These are phyloP conservation scores for Trichoderma sp. DNA, from an alignment of 2,329 filamentous ascomycete species.

Conservation along the genomic window DNA sequence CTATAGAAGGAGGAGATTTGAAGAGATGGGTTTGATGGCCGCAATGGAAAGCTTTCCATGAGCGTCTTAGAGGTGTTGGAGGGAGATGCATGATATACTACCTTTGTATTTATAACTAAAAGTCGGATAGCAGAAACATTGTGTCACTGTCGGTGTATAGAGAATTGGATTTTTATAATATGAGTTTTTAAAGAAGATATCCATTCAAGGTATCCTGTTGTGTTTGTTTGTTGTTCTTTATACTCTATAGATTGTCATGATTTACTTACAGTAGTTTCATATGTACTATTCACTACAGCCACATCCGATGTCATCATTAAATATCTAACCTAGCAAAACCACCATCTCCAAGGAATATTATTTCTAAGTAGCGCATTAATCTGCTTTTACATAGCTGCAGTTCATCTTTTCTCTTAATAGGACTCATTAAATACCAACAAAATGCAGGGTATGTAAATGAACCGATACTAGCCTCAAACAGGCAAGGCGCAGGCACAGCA, in stretches of 20 bases:
- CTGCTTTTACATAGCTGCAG: background rate
- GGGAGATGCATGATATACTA: background rate
- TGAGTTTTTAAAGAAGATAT: background rate
- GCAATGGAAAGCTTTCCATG: background rate
- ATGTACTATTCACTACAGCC: too few species aligned
- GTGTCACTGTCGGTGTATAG: background rate
- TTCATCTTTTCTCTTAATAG: background rate
- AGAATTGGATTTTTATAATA: background rate
- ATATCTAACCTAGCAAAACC: too few species aligned
- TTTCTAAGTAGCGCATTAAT: too few species aligned
- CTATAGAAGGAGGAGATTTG: slow-evolving; percentile 26
- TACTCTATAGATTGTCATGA: too few species aligned
- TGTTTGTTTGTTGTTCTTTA: background rate
- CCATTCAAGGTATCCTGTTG: background rate
- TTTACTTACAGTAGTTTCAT: too few species aligned
- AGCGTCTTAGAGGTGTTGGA: background rate
- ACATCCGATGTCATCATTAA: too few species aligned
- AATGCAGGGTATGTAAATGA: background rate
- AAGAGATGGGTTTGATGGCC: background rate
- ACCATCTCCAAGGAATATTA: too few species aligned
- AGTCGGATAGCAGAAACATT: slow-evolving; percentile 2
- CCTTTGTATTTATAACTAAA: slow-evolving; percentile 12
- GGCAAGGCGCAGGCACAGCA: background rate
- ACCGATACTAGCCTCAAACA: background rate
- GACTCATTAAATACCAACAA: background rate